Conservation (phyloP, 2,329 filamentous ascomycete genomes). For the Alternaria dauci region DNA sequence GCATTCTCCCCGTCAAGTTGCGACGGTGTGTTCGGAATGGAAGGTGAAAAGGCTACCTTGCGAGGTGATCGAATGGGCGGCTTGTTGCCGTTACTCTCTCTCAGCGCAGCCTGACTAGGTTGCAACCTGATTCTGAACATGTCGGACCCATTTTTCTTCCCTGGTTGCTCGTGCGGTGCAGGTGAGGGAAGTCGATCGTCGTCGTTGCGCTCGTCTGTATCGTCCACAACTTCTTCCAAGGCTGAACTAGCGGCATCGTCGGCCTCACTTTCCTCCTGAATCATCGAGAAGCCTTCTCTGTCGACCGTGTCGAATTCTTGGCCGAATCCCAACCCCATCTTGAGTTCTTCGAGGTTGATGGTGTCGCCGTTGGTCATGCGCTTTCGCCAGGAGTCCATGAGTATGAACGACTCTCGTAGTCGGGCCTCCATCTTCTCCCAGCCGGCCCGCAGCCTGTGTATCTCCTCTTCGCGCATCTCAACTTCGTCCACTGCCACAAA, state of each 20-base stretch:
- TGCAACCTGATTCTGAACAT: conserved; percentile 48
- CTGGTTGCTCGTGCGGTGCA: conserved; percentile 27
- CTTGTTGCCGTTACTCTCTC: conserved; percentile 49
- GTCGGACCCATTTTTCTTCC: conserved; percentile 34
- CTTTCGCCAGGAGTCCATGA: conserved; percentile 93
- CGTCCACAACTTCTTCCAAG: conserved; percentile 42
- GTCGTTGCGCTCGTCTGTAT: conserved; percentile 21
- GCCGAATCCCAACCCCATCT: conserved; percentile 69
- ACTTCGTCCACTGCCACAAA: conserved; percentile 97
- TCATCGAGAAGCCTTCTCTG: conserved; percentile 40
- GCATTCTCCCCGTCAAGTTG: conserved; percentile 45
- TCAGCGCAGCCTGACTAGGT: conserved; percentile 41
- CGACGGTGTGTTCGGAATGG: conserved; percentile 46
- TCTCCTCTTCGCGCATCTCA: conserved; percentile 89
- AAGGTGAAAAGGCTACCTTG: conserved; percentile 51
- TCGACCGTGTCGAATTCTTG: conserved; percentile 53
- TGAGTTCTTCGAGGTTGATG: conserved; percentile 68
- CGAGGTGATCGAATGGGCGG: conserved; percentile 49
- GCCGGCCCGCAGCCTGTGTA: conserved; percentile 79
- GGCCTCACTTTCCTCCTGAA: conserved; percentile 34
- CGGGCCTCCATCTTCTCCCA: conserved; percentile 94
- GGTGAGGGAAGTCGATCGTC: conserved; percentile 33
- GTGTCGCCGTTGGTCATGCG: conserved; percentile 76
- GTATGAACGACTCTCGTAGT: conserved; percentile 86
- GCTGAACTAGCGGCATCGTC: conserved; percentile 38